Conservation (phyloP, 83 land plant species). For the Diphasiastrum complanatum region DNA sequence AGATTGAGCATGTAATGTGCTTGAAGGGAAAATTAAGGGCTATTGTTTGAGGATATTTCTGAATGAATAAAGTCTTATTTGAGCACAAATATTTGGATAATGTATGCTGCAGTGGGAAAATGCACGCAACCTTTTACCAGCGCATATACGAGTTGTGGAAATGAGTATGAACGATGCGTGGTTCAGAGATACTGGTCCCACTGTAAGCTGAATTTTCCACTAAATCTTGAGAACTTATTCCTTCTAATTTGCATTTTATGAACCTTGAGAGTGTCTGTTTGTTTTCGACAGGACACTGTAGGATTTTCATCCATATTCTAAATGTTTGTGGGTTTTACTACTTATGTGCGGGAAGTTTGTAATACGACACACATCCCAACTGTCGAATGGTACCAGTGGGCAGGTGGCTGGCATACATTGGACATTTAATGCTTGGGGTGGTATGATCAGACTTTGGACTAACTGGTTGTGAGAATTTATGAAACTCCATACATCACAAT, state of each 20-base stretch:
- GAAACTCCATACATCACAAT: too few species aligned
- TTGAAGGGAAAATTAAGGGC: too few species aligned
- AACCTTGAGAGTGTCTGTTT: too few species aligned
- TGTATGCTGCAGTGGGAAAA: conserved; percentile 54
- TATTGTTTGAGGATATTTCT: too few species aligned
- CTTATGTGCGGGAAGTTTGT: conserved; percentile 47
- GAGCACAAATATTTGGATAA: too few species aligned
- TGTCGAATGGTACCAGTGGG: not conserved
- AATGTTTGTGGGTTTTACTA: not conserved
- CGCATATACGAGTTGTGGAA: conserved; percentile 61
- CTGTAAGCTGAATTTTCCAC: conserved; percentile 54
- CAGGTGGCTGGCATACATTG: conserved; percentile 81
- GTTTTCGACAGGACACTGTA: too few species aligned
- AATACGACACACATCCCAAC: conserved; percentile 26
- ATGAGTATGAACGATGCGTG: conserved; percentile 97
- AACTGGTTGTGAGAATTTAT: too few species aligned
- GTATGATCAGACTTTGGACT: too few species aligned
- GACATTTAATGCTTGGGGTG: conserved; percentile 93
- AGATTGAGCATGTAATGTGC: too few species aligned
- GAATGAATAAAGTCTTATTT: not conserved
- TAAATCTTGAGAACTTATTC: not conserved
- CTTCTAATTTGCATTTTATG: too few species aligned
- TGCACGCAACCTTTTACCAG: conserved; percentile 57
- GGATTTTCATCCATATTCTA: too few species aligned
- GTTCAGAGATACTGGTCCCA: conserved; percentile 93